A percentile compares a stretch with the other conserved stretches of the same genome.
phyloP scores from a whole-genome alignment of 78 protist genomes.

The Paratrimastix pyriformis region DNA sequence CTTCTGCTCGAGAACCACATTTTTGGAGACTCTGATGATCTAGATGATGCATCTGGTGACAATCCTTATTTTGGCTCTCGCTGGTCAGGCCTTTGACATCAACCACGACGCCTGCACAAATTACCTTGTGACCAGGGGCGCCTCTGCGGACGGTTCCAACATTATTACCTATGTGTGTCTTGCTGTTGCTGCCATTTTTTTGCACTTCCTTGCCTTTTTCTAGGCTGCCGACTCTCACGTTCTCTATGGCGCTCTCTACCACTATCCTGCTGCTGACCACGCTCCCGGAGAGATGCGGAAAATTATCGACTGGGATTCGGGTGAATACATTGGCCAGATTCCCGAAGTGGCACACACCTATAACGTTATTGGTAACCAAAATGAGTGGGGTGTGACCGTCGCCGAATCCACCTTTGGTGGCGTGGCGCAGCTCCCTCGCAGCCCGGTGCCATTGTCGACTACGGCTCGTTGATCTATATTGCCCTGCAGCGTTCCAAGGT shows the following conservation, averaged over 20 bases:
- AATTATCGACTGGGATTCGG: conserved; percentile 30
- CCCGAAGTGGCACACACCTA: conserved; percentile 13
- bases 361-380: conserved; percentile 30
- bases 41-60: no score
- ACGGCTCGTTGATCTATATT: conserved; percentile 25
- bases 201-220: no score
- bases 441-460: conserved; percentile 14
- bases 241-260: conserved; percentile 1
- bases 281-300: not conserved
- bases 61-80: no score
- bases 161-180: conserved; percentile 1
- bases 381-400: conserved; percentile 23
- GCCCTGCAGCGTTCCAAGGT: conserved; percentile 20
- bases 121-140: conserved; percentile 11
- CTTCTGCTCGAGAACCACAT: no score
- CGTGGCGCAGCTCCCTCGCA: not conserved
- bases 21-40: no score
- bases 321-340: conserved; percentile 30
- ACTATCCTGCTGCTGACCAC: conserved; percentile 10
- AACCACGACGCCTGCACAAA: no score
- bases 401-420: conserved; percentile 40
- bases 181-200: no score
- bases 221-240: conserved; percentile 2
- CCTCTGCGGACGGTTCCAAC: not conserved
- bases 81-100: no score